Base-by-base conservation (phyloP, 2,329 filamentous ascomycete genomes). In the Trichoderma breve region DNA sequence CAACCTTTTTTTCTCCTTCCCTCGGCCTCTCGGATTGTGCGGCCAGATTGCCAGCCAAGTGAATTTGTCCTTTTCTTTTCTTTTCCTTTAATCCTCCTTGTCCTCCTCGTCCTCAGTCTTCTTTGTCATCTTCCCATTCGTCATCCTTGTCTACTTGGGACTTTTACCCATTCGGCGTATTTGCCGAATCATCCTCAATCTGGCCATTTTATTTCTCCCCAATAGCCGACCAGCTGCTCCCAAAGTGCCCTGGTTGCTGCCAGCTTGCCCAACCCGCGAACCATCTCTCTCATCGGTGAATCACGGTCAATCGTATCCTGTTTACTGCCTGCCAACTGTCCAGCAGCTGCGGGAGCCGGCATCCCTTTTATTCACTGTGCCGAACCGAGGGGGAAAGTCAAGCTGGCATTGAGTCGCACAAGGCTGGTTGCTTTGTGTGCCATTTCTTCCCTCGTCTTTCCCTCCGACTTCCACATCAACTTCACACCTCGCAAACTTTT, bases 381-480 rank as follows among this genome's bases (percentile, higher is more conserved):
- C 36, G 21, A 11, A 39, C 57, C 63, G 47, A 34, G 39, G 28
- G 62, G 26, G n/a, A 28, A 11, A 66, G 47, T 70, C 51, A 70
- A 70, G 47, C 58, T 62, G 67, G 39, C 66, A 62, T 53, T 30
- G 39, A 47, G 57, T 70, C 57, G 57, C 57, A 62, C 67, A 58
- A 53, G 55, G 55, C 57, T 53, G 67, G 57, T 39, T 51, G 66
- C 66, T 69, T 43, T 69, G 34, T 70, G 57, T 62, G 57, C 28
- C 21, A 43, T 51, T 28, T 36, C 28, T 21, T 62, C 58, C 57
- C 47, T 21, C 28, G 39, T 70, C 39, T 36, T 39, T 53, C 39
- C 26, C 39, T 30, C 36, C 14, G 6, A 28, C 57, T 61, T 28
- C 28, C 30, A 53, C 26, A 9, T 36, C 55, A 51, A 53, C 55